Conservation (phyloP, 192 early-diverging fungal genomes). For the Podila clonocystis region DNA sequence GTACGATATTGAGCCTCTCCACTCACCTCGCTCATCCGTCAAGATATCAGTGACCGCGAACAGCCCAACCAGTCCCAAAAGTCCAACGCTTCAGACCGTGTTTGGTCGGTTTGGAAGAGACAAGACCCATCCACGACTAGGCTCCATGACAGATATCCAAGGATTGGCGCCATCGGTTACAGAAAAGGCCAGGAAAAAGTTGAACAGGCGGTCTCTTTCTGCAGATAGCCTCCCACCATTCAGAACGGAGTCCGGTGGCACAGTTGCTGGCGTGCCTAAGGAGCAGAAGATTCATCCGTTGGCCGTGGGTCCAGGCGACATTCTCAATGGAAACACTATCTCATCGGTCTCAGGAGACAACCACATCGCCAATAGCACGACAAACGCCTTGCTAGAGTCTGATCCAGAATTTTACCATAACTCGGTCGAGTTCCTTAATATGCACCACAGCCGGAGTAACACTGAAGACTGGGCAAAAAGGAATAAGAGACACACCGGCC, state of each 20-base stretch:
- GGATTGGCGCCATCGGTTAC: background rate
- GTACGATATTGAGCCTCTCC: background rate
- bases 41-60: background rate
- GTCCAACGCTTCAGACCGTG: background rate
- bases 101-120: background rate
- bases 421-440: conserved; percentile 31
- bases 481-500: conserved; percentile 18
- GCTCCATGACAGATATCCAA: background rate
- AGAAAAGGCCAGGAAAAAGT: no score
- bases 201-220: no score
- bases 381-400: background rate
- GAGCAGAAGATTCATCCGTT: no score
- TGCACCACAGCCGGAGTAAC: conserved; percentile 19
- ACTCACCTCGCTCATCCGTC: background rate
- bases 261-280: no score
- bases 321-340: background rate
- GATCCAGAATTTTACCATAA: conserved; percentile 28
- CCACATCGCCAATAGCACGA: background rate
- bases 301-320: no score
- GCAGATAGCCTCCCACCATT: no score
- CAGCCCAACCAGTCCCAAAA: background rate
- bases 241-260: no score
- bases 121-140: background rate
- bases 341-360: background rate
- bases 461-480: conserved; percentile 25